Percentiles rank a stretch among this genome's conserved stretches.
These are phyloP conservation scores for Hansfordia pulvinata DNA, from an alignment of 2,329 filamentous ascomycete genomes.

Conservation along the genomic window DNA sequence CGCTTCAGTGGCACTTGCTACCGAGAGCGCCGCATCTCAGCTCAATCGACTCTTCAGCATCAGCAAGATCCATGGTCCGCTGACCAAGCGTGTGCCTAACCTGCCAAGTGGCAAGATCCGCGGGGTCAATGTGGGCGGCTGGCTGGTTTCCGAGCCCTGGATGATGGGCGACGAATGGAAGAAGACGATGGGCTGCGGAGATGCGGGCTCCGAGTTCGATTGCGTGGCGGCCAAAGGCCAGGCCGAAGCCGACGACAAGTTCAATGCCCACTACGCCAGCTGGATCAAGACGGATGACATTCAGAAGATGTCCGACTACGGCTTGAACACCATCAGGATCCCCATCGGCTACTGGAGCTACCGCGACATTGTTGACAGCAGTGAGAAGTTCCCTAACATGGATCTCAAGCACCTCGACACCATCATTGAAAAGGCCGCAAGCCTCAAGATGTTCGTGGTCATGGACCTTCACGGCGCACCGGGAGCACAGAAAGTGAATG, in stretches of 20 bases:
- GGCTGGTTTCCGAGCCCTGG: conserved; percentile 41
- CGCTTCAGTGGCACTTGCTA: too few species aligned
- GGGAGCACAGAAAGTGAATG: conserved; percentile 24
- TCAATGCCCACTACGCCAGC: conserved; percentile 32
- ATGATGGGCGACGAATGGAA: conserved; percentile 33
- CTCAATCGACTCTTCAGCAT: too few species aligned
- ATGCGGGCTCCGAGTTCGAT: conserved; percentile 35
- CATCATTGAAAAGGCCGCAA: conserved; percentile 27
- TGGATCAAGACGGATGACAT: conserved; percentile 37
- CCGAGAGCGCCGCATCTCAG: too few species aligned
- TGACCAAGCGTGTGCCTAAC: too few species aligned
- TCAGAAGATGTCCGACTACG: conserved; percentile 29
- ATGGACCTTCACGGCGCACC: conserved; percentile 34
- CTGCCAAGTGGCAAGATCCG: too few species aligned
- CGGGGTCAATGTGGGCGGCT: conserved; percentile 38
- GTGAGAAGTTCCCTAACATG: conserved; percentile 15
- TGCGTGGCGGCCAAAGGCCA: conserved; percentile 35
- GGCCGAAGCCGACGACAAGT: conserved; percentile 23
- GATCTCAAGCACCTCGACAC: conserved; percentile 27
- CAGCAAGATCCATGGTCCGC: too few species aligned
- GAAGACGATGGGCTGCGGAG: conserved; percentile 28
- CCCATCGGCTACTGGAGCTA: conserved; percentile 42
- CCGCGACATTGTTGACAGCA: neutral
- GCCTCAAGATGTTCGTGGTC: conserved; percentile 32
- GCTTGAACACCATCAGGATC: conserved; percentile 38